Evolutionary conservation across 495 filamentous ascomycete species (phyloP).

Genomic region (Parathielavia hyrcaniae): DNA sequence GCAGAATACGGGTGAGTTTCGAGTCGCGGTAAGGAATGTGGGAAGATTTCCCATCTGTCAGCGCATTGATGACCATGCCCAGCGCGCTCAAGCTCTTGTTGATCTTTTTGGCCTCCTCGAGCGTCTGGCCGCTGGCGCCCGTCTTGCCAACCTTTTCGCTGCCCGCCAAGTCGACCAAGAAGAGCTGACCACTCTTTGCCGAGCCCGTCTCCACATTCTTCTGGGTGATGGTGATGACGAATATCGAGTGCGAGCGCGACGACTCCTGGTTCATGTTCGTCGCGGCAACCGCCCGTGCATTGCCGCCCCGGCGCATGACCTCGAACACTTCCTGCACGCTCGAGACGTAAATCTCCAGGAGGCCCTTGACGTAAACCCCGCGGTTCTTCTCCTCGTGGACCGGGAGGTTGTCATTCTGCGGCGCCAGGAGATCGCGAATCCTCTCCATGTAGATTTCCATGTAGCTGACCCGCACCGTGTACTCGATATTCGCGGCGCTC

Average conservation of each 20-base stretch:
- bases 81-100: slow-evolving; percentile 98
- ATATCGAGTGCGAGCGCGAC: slow-evolving; percentile 96
- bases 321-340: slow-evolving; percentile 95
- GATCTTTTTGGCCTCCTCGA: slow-evolving; percentile 99
- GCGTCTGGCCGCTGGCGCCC: slow-evolving; percentile 91
- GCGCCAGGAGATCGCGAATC: slow-evolving; percentile 86
- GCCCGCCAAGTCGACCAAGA: slow-evolving; percentile 95
- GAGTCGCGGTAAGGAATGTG: slow-evolving; percentile 97
- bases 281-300: slow-evolving; percentile 84
- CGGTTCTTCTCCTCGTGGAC: slow-evolving; percentile 95
- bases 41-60: slow-evolving; percentile 97
- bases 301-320: slow-evolving; percentile 89
- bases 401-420: slow-evolving; percentile 91
- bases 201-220: slow-evolving; percentile 98
- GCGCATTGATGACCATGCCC: slow-evolving; percentile 97
- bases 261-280: slow-evolving; percentile 99
- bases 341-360: slow-evolving; percentile 91
- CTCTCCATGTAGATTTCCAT: slow-evolving; percentile 99
- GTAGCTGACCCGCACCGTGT: slow-evolving; percentile 94
- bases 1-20: slow-evolving; percentile 92
- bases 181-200: slow-evolving; percentile 91
- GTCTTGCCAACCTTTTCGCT: slow-evolving; percentile 99
- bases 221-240: slow-evolving; percentile 93
- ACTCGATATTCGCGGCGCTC: slow-evolving; percentile 91
- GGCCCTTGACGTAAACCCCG: slow-evolving; percentile 94